Evolutionary conservation across 306 rosid species (phyloP).

Genomic region (Malus sylvestris): DNA sequence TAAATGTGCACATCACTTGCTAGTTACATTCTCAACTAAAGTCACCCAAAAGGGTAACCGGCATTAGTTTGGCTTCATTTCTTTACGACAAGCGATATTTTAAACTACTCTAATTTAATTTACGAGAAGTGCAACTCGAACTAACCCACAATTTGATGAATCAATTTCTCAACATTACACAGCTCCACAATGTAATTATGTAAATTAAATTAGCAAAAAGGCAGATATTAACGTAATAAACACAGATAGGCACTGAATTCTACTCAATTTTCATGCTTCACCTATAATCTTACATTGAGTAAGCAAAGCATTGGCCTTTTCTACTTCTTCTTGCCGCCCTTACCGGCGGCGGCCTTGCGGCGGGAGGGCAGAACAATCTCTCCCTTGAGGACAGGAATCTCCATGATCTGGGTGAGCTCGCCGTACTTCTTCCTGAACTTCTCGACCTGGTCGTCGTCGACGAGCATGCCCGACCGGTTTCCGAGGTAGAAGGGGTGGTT

Average conservation of each 20-base stretch:
- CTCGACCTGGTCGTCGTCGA: slow-evolving; percentile 83
- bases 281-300: neutral
- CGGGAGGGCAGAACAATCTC: slow-evolving; percentile 66
- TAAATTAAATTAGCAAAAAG: neutral
- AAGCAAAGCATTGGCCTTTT: neutral
- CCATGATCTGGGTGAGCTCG: slow-evolving; percentile 48
- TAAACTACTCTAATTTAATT: no score
- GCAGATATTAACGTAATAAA: slow-evolving; percentile 8
- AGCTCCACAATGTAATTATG: neutral
- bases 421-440: slow-evolving; percentile 89
- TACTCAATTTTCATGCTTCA: neutral
- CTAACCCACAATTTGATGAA: neutral
- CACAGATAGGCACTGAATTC: neutral
- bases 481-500: slow-evolving; percentile 95
- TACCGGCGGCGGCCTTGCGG: slow-evolving; percentile 43
- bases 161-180: neutral
- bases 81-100: neutral
- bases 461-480: slow-evolving; percentile 43
- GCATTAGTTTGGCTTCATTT: neutral
- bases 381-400: slow-evolving; percentile 81
- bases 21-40: neutral
- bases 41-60: neutral
- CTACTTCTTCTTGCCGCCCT: slow-evolving; percentile 80
- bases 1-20: neutral
- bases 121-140: neutral